Evolutionary conservation across 345 rosid genomes (phyloP), one percentile per base, ranked within the genome.

Genomic region (Eutrema heterophyllum): DNA sequence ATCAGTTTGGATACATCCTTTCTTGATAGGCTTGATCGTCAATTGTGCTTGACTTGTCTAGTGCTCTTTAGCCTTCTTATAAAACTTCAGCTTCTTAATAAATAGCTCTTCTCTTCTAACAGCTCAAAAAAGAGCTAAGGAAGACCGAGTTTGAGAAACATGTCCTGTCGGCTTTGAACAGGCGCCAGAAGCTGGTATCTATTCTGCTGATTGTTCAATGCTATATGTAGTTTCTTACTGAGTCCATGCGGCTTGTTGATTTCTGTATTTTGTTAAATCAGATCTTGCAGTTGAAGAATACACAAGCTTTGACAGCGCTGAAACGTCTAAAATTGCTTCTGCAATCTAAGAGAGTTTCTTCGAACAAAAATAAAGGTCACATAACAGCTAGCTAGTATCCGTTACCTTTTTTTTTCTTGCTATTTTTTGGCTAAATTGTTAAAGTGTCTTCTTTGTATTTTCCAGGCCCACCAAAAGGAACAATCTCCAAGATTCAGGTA

Each of bases 71-170:
- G 39, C 8, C 70, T 64, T 38, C 11, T 3, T 46, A 33, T 39
- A 13, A 29, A n/a, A 11, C 55, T 36, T 33, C 62, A 49, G 26
- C 9, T 40, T 59, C 16, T 60, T 44, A 52, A 24, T 0, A 52
- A 29, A 10, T 14, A 15, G 12, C 41, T 24, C 55, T 77, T 73
- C 60, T 72, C 71, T 71, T 53, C 1, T 60, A 60, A 72, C 84
- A 93, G 98, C 88, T 89, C n/a, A 91, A 85, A 79, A 93, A 91
- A 81, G 94, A 85, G 70, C 86, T 84, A 67, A 86, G 96, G 80
- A 86, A 84, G 76, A 82, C 74, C 62, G 81, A 82, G 63, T 83
- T 81, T 11, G 91, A 86, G 86, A 85, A 76, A 45, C 88, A 84
- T 40, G 68, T 88, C 75, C 72, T 88, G 39, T 75, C 77, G 81